Percentiles rank a stretch among this genome's conserved stretches.
Conservation (phyloP, 1,284 basidiomycete species). For the Trichosporon asahii region DNA sequence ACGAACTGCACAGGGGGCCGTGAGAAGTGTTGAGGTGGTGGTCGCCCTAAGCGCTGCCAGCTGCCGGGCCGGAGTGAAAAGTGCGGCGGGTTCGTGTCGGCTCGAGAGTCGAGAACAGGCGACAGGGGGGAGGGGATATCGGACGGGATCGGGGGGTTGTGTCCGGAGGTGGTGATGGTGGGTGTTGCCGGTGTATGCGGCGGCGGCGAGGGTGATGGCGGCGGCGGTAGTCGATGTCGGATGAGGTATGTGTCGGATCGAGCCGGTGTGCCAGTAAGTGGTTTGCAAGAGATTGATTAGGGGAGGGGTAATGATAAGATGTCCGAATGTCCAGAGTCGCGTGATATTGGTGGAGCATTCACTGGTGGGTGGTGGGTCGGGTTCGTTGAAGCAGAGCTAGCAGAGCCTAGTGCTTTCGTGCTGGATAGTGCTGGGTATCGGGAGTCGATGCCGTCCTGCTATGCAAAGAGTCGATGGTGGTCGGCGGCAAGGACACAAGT, state of each 20-base stretch:
- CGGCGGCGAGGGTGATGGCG: neutral
- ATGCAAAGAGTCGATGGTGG: neutral
- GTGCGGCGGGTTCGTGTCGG: no score
- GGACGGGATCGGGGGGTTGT: no score
- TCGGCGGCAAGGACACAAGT: neutral
- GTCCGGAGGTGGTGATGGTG: neutral
- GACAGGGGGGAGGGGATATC: no score
- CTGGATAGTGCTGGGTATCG: neutral
- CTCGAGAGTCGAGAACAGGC: no score
- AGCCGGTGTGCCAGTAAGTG: no score
- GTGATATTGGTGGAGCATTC: neutral
- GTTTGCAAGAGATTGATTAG: neutral
- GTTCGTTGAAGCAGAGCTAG: no score
- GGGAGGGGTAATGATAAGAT: conserved; percentile 1
- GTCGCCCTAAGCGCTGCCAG: no score
- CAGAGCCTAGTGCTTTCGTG: neutral
- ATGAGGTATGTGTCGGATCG: neutral
- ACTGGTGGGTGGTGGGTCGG: no score
- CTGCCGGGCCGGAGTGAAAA: no score
- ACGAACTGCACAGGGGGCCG: no score
- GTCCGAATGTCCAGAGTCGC: neutral
- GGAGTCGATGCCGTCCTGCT: neutral
- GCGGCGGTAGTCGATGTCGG: neutral
- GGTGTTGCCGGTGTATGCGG: neutral
- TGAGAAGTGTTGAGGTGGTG: no score